These are phyloP conservation scores for Geoglossum cookeanum DNA, from an alignment of 2,329 filamentous ascomycete species.

Conservation along the genomic window DNA sequence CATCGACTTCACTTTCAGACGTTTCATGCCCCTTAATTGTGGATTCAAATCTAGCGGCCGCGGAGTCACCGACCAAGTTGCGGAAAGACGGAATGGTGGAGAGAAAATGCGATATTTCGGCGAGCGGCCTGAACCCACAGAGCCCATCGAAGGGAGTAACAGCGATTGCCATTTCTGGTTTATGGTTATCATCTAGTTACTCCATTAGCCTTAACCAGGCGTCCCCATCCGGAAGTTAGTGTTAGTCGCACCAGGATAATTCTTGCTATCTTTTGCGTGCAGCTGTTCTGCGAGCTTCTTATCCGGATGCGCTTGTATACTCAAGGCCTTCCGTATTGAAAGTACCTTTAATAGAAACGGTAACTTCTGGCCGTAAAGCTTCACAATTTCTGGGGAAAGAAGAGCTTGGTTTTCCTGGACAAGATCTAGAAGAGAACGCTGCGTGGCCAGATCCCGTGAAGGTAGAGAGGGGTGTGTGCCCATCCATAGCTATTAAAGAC, in stretches of 20 bases:
- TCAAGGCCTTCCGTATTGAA: slow-evolving; percentile 86
- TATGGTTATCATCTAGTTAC: slow-evolving; percentile 76
- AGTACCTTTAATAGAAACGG: slow-evolving; percentile 97
- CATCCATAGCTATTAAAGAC: slow-evolving; percentile 68
- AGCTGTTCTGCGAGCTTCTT: slow-evolving; percentile 83
- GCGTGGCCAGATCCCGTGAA: slow-evolving; percentile 70
- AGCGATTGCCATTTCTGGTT: slow-evolving; percentile 98
- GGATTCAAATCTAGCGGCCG: slow-evolving; percentile 35
- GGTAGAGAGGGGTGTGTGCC: slow-evolving; percentile 92
- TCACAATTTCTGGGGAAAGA: slow-evolving; percentile 51
- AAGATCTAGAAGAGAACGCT: slow-evolving; percentile 70
- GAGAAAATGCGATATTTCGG: slow-evolving; percentile 74
- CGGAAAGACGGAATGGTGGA: slow-evolving; percentile 43
- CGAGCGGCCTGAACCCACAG: slow-evolving; percentile 80
- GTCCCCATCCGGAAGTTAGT: background rate
- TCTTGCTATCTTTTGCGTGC: slow-evolving; percentile 69
- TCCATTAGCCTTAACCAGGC: background rate
- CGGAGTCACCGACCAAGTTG: slow-evolving; percentile 45
- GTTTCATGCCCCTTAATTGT: slow-evolving; percentile 36
- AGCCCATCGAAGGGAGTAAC: slow-evolving; percentile 91
- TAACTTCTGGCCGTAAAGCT: slow-evolving; percentile 62
- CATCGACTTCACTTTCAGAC: slow-evolving; percentile 24
- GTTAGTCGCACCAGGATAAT: slow-evolving; percentile 51
- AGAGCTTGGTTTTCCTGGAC: slow-evolving; percentile 73
- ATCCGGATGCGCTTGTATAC: slow-evolving; percentile 92